A percentile compares a stretch with the other conserved stretches of the same genome.
These are phyloP conservation scores for Phytophthora tubulina DNA, from an alignment of 352 stramenopile species.

Conservation along the genomic window DNA sequence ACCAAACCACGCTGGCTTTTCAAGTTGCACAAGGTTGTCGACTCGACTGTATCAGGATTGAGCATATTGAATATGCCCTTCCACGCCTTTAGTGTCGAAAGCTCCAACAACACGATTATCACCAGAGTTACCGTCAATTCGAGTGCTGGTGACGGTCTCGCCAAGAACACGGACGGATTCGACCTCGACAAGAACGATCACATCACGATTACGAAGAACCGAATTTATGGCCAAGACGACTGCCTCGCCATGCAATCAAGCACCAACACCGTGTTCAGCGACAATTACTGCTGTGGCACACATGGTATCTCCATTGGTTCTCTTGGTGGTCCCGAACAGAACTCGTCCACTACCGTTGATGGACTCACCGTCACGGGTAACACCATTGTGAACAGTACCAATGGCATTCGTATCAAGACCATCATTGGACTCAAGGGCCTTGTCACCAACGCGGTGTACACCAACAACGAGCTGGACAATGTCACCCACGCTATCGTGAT, in stretches of 20 bases:
- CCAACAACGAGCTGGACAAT: constrained; percentile 28
- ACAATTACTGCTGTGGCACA: constrained; percentile 26
- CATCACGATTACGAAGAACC: constrained; percentile 40
- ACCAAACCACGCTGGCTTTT: constrained; percentile 22
- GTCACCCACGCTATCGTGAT: constrained; percentile 31
- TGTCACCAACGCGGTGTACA: constrained; percentile 31
- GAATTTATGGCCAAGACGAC: constrained; percentile 39
- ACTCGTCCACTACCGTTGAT: constrained; percentile 22
- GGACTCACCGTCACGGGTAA: constrained; percentile 32
- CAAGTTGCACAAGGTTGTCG: constrained; percentile 15
- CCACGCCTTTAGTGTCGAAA: constrained; percentile 21
- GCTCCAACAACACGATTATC: constrained; percentile 31
- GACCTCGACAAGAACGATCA: constrained; percentile 37
- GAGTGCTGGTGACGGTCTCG: constrained; percentile 18
- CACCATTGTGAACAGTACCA: constrained; percentile 39
- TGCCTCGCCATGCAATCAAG: constrained; percentile 32
- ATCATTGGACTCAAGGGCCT: constrained; percentile 30
- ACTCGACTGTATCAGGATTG: constrained; percentile 41
- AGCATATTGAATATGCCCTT: constrained; percentile 38
- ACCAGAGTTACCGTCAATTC: constrained; percentile 27
- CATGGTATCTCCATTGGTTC: constrained; percentile 42
- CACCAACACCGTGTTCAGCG: constrained; percentile 29
- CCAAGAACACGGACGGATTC: constrained; percentile 35
- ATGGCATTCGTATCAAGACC: constrained; percentile 40
- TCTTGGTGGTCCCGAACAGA: constrained; percentile 12